phyloP scores from a whole-genome alignment of 1,139 yeast species.

The Yamadazyma atmosphaerica region DNA sequence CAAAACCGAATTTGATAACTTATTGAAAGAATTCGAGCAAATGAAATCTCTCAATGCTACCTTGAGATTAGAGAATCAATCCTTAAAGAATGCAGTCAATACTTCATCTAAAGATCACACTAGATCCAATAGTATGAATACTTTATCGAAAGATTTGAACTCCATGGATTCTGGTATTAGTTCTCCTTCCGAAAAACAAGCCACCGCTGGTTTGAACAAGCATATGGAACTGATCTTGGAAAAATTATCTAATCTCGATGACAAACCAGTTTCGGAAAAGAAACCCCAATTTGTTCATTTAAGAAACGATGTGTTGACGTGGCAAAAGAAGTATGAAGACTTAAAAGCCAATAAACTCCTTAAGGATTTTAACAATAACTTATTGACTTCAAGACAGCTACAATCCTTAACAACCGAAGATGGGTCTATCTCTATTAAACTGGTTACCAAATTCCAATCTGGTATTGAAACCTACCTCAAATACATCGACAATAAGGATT shows the following conservation, averaged over 20 bases:
- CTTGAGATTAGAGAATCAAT: slow-evolving; percentile 41
- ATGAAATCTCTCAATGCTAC: slow-evolving; percentile 35
- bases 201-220: slow-evolving; percentile 7
- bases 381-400: slow-evolving; percentile 26
- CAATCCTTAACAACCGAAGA: slow-evolving; percentile 31
- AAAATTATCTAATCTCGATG: slow-evolving; percentile 21
- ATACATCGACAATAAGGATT: slow-evolving; percentile 32
- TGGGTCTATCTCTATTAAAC: slow-evolving; percentile 47
- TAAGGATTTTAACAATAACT: slow-evolving; percentile 22
- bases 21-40: slow-evolving; percentile 24
- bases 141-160: slow-evolving; percentile 13
- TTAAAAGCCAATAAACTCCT: slow-evolving; percentile 33
- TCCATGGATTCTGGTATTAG: slow-evolving; percentile 3
- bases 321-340: slow-evolving; percentile 52
- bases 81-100: slow-evolving; percentile 29
- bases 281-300: slow-evolving; percentile 24
- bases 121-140: slow-evolving; percentile 13
- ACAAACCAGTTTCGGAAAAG: slow-evolving; percentile 11
- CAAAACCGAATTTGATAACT: slow-evolving; percentile 11
- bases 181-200: slow-evolving; percentile 2
- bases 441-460: slow-evolving; percentile 48
- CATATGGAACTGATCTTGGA: slow-evolving; percentile 21
- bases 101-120: slow-evolving; percentile 17
- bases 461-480: slow-evolving; percentile 46
- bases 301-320: slow-evolving; percentile 32